Evolutionary conservation across 495 filamentous ascomycete species (phyloP).

Genomic region (Aspergillus heteromorphus): DNA sequence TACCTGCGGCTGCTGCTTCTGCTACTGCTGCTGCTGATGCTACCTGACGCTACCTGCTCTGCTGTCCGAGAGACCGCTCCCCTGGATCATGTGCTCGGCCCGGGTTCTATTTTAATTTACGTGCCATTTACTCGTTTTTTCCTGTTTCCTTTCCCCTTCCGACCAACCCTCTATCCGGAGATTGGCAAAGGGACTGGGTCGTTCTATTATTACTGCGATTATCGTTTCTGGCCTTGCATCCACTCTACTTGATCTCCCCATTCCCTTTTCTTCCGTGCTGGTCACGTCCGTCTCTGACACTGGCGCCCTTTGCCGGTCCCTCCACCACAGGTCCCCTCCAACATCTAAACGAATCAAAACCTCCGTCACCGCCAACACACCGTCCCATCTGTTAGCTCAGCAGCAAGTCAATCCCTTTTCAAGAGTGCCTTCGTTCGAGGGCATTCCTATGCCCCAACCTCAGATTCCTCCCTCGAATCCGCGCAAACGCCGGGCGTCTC

Average conservation of each 20-base stretch:
- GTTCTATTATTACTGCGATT: background rate
- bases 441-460: slow-evolving; percentile 36
- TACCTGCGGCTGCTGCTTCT: background rate
- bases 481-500: slow-evolving; percentile 45
- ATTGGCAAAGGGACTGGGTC: background rate
- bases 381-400: slow-evolving; percentile 37
- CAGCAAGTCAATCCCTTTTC: slow-evolving; percentile 42
- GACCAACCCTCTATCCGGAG: background rate
- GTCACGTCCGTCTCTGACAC: slow-evolving; percentile 1
- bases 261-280: background rate
- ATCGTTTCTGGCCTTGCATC: background rate
- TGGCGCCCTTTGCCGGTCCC: slow-evolving; percentile 2
- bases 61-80: background rate
- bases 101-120: background rate
- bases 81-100: slow-evolving; percentile 9
- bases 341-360: slow-evolving; percentile 43
- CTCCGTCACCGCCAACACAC: slow-evolving; percentile 32
- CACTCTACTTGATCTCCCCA: background rate
- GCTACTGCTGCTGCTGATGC: too few species aligned
- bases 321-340: slow-evolving; percentile 33
- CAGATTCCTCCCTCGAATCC: slow-evolving; percentile 32
- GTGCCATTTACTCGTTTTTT: background rate
- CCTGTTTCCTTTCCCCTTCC: background rate
- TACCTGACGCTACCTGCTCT: too few species aligned
- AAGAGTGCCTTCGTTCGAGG: slow-evolving; percentile 34